Base-by-base conservation (phyloP, 352 stramenopile genomes). In the Globisporangium abappressorium region DNA sequence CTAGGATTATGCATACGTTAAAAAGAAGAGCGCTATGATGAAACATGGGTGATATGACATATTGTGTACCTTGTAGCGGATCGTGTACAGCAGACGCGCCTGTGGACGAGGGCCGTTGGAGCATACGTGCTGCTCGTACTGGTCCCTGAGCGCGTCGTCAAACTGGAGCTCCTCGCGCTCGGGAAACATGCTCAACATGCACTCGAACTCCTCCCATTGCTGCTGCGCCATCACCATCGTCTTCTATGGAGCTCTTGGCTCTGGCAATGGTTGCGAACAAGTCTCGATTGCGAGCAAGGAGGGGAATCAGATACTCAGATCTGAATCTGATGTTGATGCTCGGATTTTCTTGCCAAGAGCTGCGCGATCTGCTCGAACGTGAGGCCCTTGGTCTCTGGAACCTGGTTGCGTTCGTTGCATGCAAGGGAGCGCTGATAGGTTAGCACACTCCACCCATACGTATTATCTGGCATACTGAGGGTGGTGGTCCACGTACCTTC, bases 171-270 rank as follows among this genome's bases (percentile, higher is more conserved):
- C 85, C 1, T 81, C 57, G 0, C 43, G 55, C 15, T 63, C 68
- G 2, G 73, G 77, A 55, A 93, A 93, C 83, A 93, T 93, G 70
- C 85, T 92, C 11, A 76, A 57, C 72, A 93, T 83, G 68, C 85
- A 93, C 64, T 89, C 83, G n/a, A 91, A 73, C 72, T 93, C 85
- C 20, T 92, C 83, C 56, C 83, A 65, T 71, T 92, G 83, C 67
- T 80, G 74, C 54, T 77, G 41, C 15, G 5, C 41, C 15, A 3
- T 51, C 30, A 20, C 41, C 15, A 3, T 51, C 30, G 20, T 30
- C 28, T 18, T 33, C 53, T 49, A 5, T 30, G 20, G 53, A 34
- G 49, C 22, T 57, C 22, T 57, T 34, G 30, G 30, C 30, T 33
- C 30, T 28, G 7, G 9, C n/a, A 26, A 11, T 33, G 22, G 38